Base-by-base conservation (phyloP, 768 basidiomycete genomes). In the Lactarius vividus region DNA sequence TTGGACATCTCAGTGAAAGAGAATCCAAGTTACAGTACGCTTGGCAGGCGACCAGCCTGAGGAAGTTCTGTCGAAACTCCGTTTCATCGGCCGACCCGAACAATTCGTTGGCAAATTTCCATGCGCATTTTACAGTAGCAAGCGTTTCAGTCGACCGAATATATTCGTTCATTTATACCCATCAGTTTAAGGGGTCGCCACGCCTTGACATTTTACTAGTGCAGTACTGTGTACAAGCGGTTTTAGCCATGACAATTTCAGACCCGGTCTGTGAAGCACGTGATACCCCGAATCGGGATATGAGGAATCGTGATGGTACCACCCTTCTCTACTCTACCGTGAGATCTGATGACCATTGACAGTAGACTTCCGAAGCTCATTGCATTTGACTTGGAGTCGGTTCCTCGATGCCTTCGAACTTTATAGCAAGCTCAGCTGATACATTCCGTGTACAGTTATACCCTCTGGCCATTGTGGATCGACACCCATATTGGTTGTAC, bases 401-500 rank as follows among this genome's bases (percentile, higher is more conserved):
- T 72, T 5, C 28, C 28, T n/a, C 61, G 29, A 37, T 29, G 31
- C 44, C 31, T 57, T 13, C 29, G 16, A 62, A 23, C n/a, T 59
- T 26, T 18, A 8, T 33, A 35, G 35, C 11, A n/a, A 65, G 29
- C 31, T n/a, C 59, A 13, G 31, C 42, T 61, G 61, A 16, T 44
- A 7, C 11, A 56, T 39, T 23, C 28, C 42, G 59, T 71, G 65
- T 8, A 40, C 67, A 92, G 92, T 73, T 94, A 90, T 74, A 94
- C 93, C 0, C 79, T 94, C 7, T 94, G 92, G 92, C 84, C 88
- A 64, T 79, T 94, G 18, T 94, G 92, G 92, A 88, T 94, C 60
- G 93, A 95, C 74, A 86, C 86, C 20, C 88, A 93, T 73, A 81
- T 91, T 59, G 77, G 81, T 53, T 84, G 86, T 82, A 66, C 11